Evolutionary conservation across 495 filamentous ascomycete species (phyloP).

Genomic region (Venustampulla echinocandica): DNA sequence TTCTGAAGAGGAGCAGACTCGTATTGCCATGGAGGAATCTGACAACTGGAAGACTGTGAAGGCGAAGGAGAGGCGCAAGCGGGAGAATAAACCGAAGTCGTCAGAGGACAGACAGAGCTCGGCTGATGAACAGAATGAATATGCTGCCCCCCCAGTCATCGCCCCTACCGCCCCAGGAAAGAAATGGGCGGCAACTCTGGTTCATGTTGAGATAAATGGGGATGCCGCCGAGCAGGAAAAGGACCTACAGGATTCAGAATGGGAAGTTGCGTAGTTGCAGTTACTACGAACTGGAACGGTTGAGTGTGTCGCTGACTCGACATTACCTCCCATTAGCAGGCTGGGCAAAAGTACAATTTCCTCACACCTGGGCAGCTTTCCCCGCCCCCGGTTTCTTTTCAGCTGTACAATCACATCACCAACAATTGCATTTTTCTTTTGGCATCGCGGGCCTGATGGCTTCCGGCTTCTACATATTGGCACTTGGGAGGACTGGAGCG

Average conservation of each 20-base stretch:
- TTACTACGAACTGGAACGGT: no score
- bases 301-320: no score
- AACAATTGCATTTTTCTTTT: no score
- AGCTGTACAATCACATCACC: no score
- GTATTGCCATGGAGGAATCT: constrained; percentile 50
- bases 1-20: constrained; percentile 81
- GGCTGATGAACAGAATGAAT: constrained; percentile 7
- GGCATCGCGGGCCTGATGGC: no score
- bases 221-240: not conserved
- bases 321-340: no score
- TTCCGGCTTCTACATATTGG: constrained; percentile 12
- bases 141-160: constrained; percentile 1
- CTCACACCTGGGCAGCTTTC: no score
- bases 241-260: constrained; percentile 7
- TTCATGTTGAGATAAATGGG: not conserved
- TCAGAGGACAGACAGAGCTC: constrained; percentile 1
- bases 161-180: constrained; percentile 13
- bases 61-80: constrained; percentile 23
- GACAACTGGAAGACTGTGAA: constrained; percentile 76
- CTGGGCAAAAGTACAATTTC: no score
- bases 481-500: constrained; percentile 2
- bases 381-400: no score
- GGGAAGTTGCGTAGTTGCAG: constrained; percentile 7
- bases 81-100: not conserved
- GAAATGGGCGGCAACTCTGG: constrained; percentile 7